phyloP scores from a whole-genome alignment of 331 rosid species.

The Arachis monticola region DNA sequence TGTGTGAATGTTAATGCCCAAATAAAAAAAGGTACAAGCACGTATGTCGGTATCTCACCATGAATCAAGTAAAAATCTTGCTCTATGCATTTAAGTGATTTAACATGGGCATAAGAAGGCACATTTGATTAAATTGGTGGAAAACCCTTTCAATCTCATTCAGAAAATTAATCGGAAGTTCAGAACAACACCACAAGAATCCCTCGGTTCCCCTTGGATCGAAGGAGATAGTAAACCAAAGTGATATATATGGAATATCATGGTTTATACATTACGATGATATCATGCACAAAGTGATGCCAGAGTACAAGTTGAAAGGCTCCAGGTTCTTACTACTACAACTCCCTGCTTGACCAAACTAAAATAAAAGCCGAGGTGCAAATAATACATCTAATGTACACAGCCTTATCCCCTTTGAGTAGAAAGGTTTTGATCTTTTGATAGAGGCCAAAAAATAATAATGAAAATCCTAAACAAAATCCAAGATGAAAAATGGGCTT shows the following conservation, averaged over 20 bases:
- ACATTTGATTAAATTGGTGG: neutral
- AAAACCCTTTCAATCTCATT: neutral
- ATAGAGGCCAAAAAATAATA: constrained; percentile 22
- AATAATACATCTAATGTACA: constrained; percentile 24
- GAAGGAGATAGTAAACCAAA: neutral
- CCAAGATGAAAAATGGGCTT: constrained; percentile 13
- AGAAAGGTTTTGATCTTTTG: neutral
- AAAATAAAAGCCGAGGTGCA: neutral
- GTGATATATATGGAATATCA: neutral
- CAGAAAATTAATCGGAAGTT: neutral
- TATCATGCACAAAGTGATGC: neutral
- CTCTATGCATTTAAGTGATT: neutral
- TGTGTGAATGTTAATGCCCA: no score
- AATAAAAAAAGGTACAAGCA: neutral
- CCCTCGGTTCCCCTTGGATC: neutral
- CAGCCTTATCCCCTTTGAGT: constrained; percentile 2
- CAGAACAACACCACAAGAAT: neutral
- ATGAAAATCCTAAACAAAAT: constrained; percentile 21
- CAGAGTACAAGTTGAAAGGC: neutral
- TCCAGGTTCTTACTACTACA: constrained; percentile 22
- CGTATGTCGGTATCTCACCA: neutral
- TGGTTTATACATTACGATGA: constrained; percentile 12
- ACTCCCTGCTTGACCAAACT: constrained; percentile 7
- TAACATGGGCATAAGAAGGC: neutral
- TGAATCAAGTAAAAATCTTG: neutral